A percentile compares a stretch with the other conserved stretches of the same genome.
Evolutionary conservation across 2,329 filamentous ascomycete species (phyloP).

Genomic region (Aureobasidium sp.): DNA sequence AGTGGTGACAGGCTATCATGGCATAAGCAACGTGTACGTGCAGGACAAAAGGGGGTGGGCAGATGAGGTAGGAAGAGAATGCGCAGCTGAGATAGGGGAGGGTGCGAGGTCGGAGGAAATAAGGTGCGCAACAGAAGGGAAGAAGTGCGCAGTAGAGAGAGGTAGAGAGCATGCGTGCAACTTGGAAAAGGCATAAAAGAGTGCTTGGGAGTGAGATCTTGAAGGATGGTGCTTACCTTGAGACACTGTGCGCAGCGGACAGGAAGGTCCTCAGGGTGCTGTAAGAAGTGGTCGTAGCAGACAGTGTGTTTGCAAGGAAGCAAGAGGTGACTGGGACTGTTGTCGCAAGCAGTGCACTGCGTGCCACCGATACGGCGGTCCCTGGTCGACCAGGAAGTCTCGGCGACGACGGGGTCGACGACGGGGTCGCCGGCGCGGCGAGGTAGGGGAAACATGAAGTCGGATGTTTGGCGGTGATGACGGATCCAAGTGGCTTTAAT

Average conservation of each 20-base stretch:
- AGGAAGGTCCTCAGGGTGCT: not conserved
- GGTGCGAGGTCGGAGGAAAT: not conserved
- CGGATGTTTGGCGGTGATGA: not conserved
- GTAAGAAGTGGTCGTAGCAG: conserved; percentile 16
- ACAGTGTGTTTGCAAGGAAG: conserved; percentile 15
- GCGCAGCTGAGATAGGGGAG: not conserved
- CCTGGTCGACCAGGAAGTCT: not conserved
- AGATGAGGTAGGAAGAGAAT: not conserved
- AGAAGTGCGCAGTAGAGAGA: not conserved
- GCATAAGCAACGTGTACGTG: not conserved
- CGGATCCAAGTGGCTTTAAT: not conserved
- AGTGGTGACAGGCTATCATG: not conserved
- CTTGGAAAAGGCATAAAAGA: not conserved
- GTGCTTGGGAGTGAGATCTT: not conserved
- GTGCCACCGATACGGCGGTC: conserved; percentile 1
- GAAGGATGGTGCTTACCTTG: not conserved
- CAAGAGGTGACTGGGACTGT: conserved; percentile 1
- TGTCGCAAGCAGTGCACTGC: not conserved
- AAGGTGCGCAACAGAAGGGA: not conserved
- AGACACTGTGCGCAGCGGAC: conserved; percentile 7
- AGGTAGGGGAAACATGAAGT: not conserved
- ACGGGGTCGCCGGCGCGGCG: not conserved
- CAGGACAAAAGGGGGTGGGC: not conserved
- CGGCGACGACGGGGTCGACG: not conserved
- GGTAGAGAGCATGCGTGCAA: not conserved